These are phyloP conservation scores for Paramyrothecium sp. DNA, from an alignment of 2,329 filamentous ascomycete genomes.

Conservation along the genomic window DNA sequence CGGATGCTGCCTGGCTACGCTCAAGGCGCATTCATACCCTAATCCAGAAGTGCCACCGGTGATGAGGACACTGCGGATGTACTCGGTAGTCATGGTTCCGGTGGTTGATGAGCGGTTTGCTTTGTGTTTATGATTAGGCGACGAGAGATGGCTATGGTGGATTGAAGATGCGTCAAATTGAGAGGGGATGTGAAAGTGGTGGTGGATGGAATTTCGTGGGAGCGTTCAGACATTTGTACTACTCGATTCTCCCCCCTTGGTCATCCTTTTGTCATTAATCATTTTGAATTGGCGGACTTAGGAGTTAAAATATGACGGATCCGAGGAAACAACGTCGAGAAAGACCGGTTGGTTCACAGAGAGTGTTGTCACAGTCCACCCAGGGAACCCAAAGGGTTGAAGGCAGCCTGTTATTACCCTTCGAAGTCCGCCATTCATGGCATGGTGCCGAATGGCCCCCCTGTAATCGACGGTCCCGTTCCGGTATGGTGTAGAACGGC, in stretches of 20 bases:
- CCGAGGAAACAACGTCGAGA: no score
- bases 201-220: not conserved
- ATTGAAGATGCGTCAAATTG: not conserved
- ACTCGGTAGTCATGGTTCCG: not conserved
- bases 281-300: no score
- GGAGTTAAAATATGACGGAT: no score
- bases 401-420: no score
- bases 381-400: no score
- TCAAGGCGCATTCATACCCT: slow-evolving; percentile 38
- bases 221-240: no score
- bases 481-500: slow-evolving; percentile 1
- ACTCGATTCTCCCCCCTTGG: no score
- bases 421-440: not conserved
- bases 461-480: not conserved
- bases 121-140: not conserved
- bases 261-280: no score
- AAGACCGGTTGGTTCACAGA: no score
- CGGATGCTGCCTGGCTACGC: slow-evolving; percentile 37
- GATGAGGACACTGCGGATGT: slow-evolving; percentile 25
- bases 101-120: not conserved
- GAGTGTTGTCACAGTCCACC: no score
- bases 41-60: slow-evolving; percentile 45
- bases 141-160: not conserved
- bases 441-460: not conserved
- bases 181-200: not conserved